Conservation (phyloP, 805 yeast genomes). For the Tetrapisispora namnaoensis region DNA sequence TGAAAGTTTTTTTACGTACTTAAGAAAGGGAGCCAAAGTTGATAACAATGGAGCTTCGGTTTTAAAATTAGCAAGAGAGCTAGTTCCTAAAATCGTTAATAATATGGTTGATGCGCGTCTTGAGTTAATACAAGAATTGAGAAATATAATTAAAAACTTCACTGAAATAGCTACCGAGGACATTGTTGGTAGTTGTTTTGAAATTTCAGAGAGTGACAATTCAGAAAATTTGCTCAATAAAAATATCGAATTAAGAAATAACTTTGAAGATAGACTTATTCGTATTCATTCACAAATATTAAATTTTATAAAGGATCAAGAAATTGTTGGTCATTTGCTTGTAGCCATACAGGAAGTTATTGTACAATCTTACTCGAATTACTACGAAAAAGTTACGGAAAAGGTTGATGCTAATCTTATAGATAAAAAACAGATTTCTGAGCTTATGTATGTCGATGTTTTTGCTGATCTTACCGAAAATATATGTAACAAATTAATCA, state of each 20-base stretch:
- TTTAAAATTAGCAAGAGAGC: constrained; percentile 46
- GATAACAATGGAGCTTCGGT: constrained; percentile 19
- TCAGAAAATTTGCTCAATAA: constrained; percentile 14
- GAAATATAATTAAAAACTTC: constrained; percentile 59
- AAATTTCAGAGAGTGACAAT: constrained; percentile 19
- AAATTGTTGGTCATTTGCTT: constrained; percentile 41
- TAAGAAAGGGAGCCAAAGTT: constrained; percentile 14
- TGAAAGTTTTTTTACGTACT: constrained; percentile 37
- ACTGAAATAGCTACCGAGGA: constrained; percentile 46
- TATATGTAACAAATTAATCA: background rate
- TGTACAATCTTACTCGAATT: constrained; percentile 46
- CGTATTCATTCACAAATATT: constrained; percentile 42
- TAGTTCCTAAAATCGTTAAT: constrained; percentile 70
- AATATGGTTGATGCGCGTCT: constrained; percentile 70
- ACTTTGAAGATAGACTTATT: constrained; percentile 47
- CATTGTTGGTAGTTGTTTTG: constrained; percentile 40
- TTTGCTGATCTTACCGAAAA: constrained; percentile 37
- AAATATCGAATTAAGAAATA: constrained; percentile 37
- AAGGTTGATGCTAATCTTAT: constrained; percentile 15
- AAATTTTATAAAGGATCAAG: constrained; percentile 46
- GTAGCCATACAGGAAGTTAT: constrained; percentile 61
- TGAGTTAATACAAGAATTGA: constrained; percentile 65
- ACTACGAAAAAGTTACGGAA: constrained; percentile 32
- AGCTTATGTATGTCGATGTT: constrained; percentile 55
- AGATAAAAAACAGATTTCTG: constrained; percentile 32